Percentiles rank a stretch among this genome's conserved stretches.
Evolutionary conservation across 331 rosid species (phyloP).

Genomic region (Pyrus hybrid): DNA sequence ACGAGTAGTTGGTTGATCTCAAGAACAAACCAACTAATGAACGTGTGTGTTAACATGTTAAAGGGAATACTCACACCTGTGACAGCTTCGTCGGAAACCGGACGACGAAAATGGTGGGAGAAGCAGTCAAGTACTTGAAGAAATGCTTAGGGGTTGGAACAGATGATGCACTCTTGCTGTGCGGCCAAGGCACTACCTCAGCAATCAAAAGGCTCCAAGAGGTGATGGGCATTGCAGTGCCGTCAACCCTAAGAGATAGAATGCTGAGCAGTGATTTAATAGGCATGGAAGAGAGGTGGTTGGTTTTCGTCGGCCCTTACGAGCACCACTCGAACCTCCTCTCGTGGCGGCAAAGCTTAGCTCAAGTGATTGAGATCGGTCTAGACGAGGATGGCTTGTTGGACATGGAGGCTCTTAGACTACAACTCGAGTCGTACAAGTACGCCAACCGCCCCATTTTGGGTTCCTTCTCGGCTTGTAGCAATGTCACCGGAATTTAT

Average conservation of each 20-base stretch:
- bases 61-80: conserved; percentile 77
- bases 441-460: conserved; percentile 40
- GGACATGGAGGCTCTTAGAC: conserved; percentile 43
- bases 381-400: conserved; percentile 50
- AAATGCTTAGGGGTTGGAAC: conserved; percentile 59
- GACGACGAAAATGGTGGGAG: conserved; percentile 54
- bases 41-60: neutral
- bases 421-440: conserved; percentile 40
- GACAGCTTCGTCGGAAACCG: conserved; percentile 70
- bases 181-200: conserved; percentile 82
- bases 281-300: conserved; percentile 54
- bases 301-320: conserved; percentile 72
- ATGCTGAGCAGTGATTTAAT: conserved; percentile 7
- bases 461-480: conserved; percentile 81
- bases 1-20: no score
- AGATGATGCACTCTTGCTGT: conserved; percentile 51
- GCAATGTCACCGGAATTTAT: conserved; percentile 68
- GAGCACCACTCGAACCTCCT: conserved; percentile 86
- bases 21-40: no score
- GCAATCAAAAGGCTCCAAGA: conserved; percentile 88
- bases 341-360: conserved; percentile 75
- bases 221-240: conserved; percentile 62
- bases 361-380: conserved; percentile 69
- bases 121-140: conserved; percentile 51
- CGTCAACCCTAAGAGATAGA: conserved; percentile 58